Evolutionary conservation across 345 rosid genomes (phyloP).

Genomic region (Euphorbia lathyris): DNA sequence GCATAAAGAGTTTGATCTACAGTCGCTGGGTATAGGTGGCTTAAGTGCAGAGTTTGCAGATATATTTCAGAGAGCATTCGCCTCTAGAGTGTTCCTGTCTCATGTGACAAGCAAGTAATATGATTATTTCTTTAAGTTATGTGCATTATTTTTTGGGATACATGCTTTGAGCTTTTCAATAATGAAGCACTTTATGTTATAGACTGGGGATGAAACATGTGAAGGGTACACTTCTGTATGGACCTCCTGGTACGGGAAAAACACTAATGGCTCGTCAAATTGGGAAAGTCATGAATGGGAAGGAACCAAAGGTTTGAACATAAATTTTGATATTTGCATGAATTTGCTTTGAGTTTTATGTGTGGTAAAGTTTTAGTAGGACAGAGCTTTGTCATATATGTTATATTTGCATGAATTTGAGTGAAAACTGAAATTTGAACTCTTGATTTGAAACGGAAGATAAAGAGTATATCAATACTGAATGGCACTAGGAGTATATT

Average conservation of each 20-base stretch:
- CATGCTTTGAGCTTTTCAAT: too few species aligned
- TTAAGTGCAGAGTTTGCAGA: slow-evolving; percentile 95
- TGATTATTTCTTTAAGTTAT: too few species aligned
- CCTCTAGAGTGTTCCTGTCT: slow-evolving; percentile 97
- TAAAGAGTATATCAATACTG: too few species aligned
- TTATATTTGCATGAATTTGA: not conserved
- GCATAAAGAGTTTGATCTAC: slow-evolving; percentile 94
- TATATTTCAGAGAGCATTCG: slow-evolving; percentile 98
- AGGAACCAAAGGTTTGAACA: slow-evolving; percentile 82
- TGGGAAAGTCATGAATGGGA: slow-evolving; percentile 98
- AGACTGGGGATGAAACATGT: slow-evolving; percentile 96
- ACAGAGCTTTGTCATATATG: not conserved
- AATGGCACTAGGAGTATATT: too few species aligned
- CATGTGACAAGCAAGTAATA: slow-evolving; percentile 87
- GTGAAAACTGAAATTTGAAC: too few species aligned
- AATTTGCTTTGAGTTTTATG: not conserved
- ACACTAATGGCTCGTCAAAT: slow-evolving; percentile 99
- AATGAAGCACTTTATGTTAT: too few species aligned
- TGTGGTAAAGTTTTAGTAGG: not conserved
- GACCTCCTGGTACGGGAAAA: slow-evolving; percentile 99
- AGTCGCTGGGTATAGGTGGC: slow-evolving; percentile 98
- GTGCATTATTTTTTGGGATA: too few species aligned
- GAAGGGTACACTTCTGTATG: slow-evolving; percentile 92
- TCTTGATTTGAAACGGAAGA: too few species aligned
- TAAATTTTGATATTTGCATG: not conserved